Percentiles rank a stretch among this genome's conserved stretches.
These are phyloP conservation scores for Lathyrus tuberosus DNA, from an alignment of 306 rosid species.

Conservation along the genomic window DNA sequence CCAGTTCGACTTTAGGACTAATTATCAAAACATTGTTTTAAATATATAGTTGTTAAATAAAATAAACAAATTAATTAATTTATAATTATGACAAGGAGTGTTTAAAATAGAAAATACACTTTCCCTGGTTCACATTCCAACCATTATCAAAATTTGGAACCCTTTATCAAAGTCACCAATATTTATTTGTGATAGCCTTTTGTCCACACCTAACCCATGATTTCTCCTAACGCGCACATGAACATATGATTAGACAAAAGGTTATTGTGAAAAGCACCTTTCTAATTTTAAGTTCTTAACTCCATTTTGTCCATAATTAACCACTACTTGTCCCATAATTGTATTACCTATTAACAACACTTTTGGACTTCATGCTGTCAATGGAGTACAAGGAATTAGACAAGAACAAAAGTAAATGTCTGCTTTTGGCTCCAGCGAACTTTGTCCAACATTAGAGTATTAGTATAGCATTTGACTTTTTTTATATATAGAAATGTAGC, in stretches of 20 bases:
- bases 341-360: slow-evolving; percentile 29
- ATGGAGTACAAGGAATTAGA: not conserved
- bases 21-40: too few relatives aligned
- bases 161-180: slow-evolving; percentile 44
- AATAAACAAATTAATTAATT: too few relatives aligned
- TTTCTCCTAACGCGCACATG: slow-evolving; percentile 56
- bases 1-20: too few relatives aligned
- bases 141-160: slow-evolving; percentile 47
- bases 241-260: slow-evolving; percentile 49
- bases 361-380: slow-evolving; percentile 34
- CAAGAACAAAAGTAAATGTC: slow-evolving; percentile 10
- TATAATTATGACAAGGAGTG: too few relatives aligned
- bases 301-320: slow-evolving; percentile 30
- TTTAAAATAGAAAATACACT: slow-evolving; percentile 21
- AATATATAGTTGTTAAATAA: too few relatives aligned
- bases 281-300: slow-evolving; percentile 19
- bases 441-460: slow-evolving; percentile 27
- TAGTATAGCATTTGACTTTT: not conserved
- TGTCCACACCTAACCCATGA: slow-evolving; percentile 59
- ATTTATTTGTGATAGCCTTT: slow-evolving; percentile 51
- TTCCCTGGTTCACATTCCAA: slow-evolving; percentile 32
- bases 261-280: not conserved
- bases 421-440: slow-evolving; percentile 36
- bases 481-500: not conserved
- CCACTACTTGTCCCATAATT: slow-evolving; percentile 33